Conservation (phyloP, 305 asterid genomes). For the Fraxinus nigra region DNA sequence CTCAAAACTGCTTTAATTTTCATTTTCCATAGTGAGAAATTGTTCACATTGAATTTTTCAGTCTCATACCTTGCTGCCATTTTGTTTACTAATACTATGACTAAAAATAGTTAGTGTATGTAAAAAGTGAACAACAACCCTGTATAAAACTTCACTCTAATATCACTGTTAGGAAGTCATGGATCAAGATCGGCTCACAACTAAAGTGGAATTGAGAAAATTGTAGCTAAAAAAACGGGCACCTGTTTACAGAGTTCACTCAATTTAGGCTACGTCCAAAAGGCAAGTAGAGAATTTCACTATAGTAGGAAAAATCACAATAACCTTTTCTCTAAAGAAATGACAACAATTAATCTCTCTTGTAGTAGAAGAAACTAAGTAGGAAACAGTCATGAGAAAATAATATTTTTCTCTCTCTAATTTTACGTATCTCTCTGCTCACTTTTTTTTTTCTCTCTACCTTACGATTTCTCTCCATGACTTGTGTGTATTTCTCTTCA, state of each 20-base stretch:
- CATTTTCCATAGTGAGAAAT: not conserved
- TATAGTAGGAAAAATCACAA: not conserved
- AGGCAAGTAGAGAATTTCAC: not conserved
- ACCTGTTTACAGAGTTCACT: not conserved
- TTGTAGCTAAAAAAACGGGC: not conserved
- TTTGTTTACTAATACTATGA: not conserved
- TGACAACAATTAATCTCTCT: not conserved
- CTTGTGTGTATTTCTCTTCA: not conserved
- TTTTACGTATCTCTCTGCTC: not conserved
- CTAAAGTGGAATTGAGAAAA: not conserved
- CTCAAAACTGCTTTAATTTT: not conserved
- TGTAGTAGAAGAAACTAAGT: not conserved
- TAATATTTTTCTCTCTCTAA: not conserved
- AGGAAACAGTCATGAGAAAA: not conserved
- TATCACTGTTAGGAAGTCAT: too few relatives aligned
- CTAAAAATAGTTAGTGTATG: too few relatives aligned
- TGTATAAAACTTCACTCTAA: not conserved
- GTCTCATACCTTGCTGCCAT: not conserved
- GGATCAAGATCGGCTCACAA: not conserved
- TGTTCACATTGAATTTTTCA: not conserved
- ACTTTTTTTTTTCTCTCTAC: not conserved
- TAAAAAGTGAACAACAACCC: not conserved
- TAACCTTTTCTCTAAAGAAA: not conserved
- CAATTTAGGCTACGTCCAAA: not conserved
- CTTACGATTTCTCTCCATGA: not conserved